Conservation (phyloP, 768 basidiomycete species). For the Lanmaoa rubissima region DNA sequence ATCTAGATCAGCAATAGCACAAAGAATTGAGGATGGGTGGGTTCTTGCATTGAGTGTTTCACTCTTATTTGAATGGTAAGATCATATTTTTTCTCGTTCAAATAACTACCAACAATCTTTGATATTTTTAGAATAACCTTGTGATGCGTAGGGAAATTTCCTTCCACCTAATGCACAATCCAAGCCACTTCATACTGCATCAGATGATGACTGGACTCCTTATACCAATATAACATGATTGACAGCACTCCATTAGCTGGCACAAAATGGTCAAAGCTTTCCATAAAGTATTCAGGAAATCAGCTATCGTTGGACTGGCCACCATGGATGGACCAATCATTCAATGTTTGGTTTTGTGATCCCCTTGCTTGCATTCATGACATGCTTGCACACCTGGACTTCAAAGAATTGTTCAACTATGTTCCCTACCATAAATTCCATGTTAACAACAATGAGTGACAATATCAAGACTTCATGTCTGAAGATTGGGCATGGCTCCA, state of each 20-base stretch:
- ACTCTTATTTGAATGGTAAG: no score
- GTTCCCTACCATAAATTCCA: slow-evolving; percentile 11
- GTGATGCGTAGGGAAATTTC: neutral
- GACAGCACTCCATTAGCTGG: slow-evolving; percentile 36
- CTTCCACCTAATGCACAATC: neutral
- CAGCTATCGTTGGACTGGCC: neutral
- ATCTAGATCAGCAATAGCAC: no score
- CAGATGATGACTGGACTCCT: slow-evolving; percentile 18
- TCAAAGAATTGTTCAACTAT: slow-evolving; percentile 19
- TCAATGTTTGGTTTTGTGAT: slow-evolving; percentile 29
- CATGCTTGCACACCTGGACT: slow-evolving; percentile 24
- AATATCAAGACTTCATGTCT: slow-evolving; percentile 12
- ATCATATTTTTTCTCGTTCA: no score
- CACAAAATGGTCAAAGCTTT: slow-evolving; percentile 36
- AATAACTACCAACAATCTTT: neutral
- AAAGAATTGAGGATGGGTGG: no score
- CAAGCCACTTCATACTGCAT: neutral
- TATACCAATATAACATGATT: slow-evolving; percentile 24
- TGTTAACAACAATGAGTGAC: neutral
- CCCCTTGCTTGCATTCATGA: slow-evolving; percentile 9
- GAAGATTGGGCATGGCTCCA: slow-evolving; percentile 15
- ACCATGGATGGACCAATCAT: slow-evolving; percentile 28
- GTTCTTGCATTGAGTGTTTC: no score
- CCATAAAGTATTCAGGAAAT: slow-evolving; percentile 22
- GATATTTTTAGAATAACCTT: neutral